Base-by-base conservation (phyloP, 139 green algal species). In the Chlorella sp. region DNA sequence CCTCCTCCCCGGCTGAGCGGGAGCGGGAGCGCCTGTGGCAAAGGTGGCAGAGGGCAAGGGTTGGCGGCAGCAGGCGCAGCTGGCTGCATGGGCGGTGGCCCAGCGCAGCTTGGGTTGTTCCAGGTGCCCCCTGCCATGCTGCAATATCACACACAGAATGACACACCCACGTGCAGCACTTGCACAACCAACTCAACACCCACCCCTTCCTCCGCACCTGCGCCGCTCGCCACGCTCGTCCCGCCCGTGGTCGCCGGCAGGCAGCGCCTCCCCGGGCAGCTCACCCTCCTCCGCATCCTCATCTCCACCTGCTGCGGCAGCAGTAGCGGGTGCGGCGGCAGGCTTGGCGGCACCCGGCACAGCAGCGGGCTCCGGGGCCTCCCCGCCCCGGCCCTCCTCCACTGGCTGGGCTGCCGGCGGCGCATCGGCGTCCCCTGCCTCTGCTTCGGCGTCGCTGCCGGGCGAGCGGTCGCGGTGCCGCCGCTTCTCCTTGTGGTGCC, bases 401-500 rank as follows among this genome's bases (percentile, higher is more conserved):
- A 47, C 82, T 25, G 62, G 78, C 11, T 55, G 82, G 28, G 47
- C 36, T 30, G 39, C 68, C 21, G 30, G 23, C 30, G 15, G 16
- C 26, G 41, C 36, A 51, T 38, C 28, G 3, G 60, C 78, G 51
- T 55, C 34, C 47, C 60, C 87, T 74, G 41, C 60, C 30, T 36
- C 55, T 51, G 57, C 76, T 71, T 11, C 38, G n/a, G 18, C 72
- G 4, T n/a, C 65, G 44, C 44, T 51, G 44, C 44, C 44, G 44
- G 44, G 44, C 44, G 44, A 51, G 64, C 78, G 74, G 56, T 67
- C 64, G 32, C 81, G 76, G 36, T 82, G 62, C 34, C 86, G 71
- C 71, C 91, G 88, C 28, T 90, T 26, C 28, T 87, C 85, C 44
- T 91, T 81, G 34, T 88, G 78, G 51, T 91, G 79, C 44, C 88